Evolutionary conservation across 257 asterid species (phyloP).

Genomic region (Ajuga chamaepitys): DNA sequence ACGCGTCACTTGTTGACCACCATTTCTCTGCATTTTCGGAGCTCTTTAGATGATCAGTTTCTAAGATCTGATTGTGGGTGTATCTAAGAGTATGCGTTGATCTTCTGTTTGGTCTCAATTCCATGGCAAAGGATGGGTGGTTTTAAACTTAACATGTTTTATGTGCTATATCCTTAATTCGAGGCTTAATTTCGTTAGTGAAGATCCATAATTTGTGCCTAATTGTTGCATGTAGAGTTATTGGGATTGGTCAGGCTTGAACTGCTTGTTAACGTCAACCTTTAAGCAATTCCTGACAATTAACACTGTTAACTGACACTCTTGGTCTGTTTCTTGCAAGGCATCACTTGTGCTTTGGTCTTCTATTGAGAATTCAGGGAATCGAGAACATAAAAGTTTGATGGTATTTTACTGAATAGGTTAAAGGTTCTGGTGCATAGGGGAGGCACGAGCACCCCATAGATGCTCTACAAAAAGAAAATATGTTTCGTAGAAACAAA

Average conservation of each 20-base stretch:
- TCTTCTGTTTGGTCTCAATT: not conserved
- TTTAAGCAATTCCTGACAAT: not conserved
- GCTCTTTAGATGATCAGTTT: not conserved
- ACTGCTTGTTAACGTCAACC: not conserved
- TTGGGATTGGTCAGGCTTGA: not conserved
- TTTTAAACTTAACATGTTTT: not conserved
- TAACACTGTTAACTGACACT: not conserved
- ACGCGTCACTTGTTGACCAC: not conserved
- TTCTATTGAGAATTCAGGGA: not conserved
- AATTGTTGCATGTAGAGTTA: not conserved
- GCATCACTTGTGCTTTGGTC: not conserved
- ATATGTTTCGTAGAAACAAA: not conserved
- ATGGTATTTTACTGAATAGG: not conserved
- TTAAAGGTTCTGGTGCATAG: not conserved
- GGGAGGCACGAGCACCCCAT: not conserved
- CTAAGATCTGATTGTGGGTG: not conserved
- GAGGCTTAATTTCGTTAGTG: not conserved
- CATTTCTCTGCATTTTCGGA: not conserved
- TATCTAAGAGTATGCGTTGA: not conserved
- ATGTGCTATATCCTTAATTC: not conserved
- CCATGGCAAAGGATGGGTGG: not conserved
- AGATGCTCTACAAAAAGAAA: not conserved
- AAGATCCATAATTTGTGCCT: not conserved
- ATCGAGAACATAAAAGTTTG: not conserved
- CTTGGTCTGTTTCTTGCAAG: not conserved